A percentile compares a stretch with the other conserved stretches of the same genome.
phyloP scores from a whole-genome alignment of 495 filamentous ascomycete species.

The Pseudevernia furfuracea region DNA sequence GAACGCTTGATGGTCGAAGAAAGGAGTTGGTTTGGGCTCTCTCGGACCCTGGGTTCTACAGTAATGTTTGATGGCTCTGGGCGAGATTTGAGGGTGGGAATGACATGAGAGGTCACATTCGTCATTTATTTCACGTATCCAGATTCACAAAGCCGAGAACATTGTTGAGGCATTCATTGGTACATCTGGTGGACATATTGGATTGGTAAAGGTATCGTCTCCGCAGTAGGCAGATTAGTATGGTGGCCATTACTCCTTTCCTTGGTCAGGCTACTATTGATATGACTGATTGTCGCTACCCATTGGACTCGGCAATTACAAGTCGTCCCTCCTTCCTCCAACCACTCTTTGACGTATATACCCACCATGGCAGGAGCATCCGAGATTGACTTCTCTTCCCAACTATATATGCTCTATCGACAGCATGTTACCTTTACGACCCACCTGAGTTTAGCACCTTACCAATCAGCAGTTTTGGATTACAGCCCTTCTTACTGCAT shows the following conservation, averaged over 20 bases:
- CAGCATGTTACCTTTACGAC: background rate
- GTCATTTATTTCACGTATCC: too few relatives aligned
- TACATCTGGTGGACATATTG: too few relatives aligned
- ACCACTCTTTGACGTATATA: background rate
- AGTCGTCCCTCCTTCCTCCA: background rate
- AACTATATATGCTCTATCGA: background rate
- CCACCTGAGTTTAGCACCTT: background rate
- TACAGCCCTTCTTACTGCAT: background rate
- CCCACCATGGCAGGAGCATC: conserved; percentile 2
- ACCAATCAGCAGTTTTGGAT: background rate
- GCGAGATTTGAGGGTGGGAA: too few relatives aligned
- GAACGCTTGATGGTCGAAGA: background rate
- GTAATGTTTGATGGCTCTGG: too few relatives aligned
- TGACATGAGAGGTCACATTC: too few relatives aligned
- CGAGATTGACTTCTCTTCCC: background rate
- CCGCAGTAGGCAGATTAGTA: too few relatives aligned
- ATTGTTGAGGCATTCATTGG: too few relatives aligned
- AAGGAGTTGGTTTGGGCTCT: background rate
- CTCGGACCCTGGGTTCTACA: too few relatives aligned
- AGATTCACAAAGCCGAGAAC: too few relatives aligned
- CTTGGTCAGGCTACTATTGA: background rate
- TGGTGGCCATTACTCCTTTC: background rate
- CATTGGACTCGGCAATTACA: too few relatives aligned
- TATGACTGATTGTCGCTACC: too few relatives aligned
- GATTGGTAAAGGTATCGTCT: too few relatives aligned